Percentiles rank a stretch among this genome's conserved stretches.
Conservation (phyloP, 768 basidiomycete genomes). For the Lentinula aciculospora region DNA sequence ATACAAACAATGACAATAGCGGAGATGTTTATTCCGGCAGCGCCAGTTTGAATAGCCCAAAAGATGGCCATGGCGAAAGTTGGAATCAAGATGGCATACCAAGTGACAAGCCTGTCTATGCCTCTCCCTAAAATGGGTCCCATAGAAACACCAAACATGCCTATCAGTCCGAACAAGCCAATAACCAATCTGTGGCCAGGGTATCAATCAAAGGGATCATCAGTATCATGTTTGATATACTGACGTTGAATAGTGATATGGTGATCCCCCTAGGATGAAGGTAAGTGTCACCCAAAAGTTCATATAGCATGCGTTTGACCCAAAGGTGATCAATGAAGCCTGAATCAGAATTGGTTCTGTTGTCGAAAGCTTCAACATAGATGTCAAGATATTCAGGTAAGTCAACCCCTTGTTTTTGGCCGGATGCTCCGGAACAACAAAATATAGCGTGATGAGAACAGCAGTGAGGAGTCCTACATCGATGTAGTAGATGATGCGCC, state of each 20-base stretch:
- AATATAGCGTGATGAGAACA: slow-evolving; percentile 38
- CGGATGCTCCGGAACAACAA: slow-evolving; percentile 53
- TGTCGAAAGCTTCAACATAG: slow-evolving; percentile 51
- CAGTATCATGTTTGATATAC: slow-evolving; percentile 11
- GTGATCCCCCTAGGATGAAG: slow-evolving; percentile 52
- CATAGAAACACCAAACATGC: slow-evolving; percentile 42
- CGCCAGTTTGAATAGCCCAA: slow-evolving; percentile 42
- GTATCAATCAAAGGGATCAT: slow-evolving; percentile 28
- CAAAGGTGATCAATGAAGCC: slow-evolving; percentile 36
- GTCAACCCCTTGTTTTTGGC: slow-evolving; percentile 43
- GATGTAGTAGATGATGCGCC: slow-evolving; percentile 52
- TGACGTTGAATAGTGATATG: slow-evolving; percentile 52
- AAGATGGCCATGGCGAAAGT: slow-evolving; percentile 29
- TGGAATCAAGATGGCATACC: slow-evolving; percentile 48
- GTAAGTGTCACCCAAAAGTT: slow-evolving; percentile 49
- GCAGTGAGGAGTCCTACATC: slow-evolving; percentile 44
- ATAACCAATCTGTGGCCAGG: slow-evolving; percentile 39
- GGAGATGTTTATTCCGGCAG: slow-evolving; percentile 42
- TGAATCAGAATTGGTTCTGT: slow-evolving; percentile 60
- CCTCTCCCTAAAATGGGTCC: slow-evolving; percentile 49
- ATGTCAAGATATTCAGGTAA: slow-evolving; percentile 48
- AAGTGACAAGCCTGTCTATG: slow-evolving; percentile 51
- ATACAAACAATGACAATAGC: slow-evolving; percentile 49
- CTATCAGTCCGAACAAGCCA: slow-evolving; percentile 55
- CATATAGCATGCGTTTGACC: slow-evolving; percentile 29